Percentiles rank a stretch among this genome's conserved stretches.
Evolutionary conservation across 305 asterid species (phyloP).

Genomic region (Fraxinus floribunda): DNA sequence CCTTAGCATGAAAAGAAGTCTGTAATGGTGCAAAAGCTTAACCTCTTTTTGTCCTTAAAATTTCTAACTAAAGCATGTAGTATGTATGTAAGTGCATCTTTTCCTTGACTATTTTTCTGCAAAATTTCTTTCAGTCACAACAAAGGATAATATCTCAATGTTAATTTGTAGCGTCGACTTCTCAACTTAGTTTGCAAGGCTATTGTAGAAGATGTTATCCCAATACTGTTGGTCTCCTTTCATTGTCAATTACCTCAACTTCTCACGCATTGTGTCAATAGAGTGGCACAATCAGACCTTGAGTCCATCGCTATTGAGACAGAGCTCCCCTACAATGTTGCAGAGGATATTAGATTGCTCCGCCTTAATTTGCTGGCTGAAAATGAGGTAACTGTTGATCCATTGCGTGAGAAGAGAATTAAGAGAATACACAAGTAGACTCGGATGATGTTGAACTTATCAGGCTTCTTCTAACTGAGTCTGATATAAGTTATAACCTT

Average conservation of each 20-base stretch:
- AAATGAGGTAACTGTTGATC: conserved; percentile 31
- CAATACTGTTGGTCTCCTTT: conserved; percentile 49
- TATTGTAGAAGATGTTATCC: conserved; percentile 55
- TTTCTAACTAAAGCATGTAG: background rate
- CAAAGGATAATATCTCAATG: background rate
- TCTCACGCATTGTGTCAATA: conserved; percentile 41
- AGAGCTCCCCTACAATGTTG: conserved; percentile 46
- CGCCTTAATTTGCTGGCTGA: conserved; percentile 32
- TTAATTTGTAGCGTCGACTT: conserved; percentile 53
- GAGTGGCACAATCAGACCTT: conserved; percentile 55
- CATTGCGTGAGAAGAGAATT: conserved; percentile 51
- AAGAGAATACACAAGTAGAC: conserved; percentile 61
- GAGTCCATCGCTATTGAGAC: conserved; percentile 45
- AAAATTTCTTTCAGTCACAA: background rate
- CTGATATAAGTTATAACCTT: conserved; percentile 40
- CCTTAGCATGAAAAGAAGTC: background rate
- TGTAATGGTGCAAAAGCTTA: background rate
- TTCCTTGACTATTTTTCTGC: background rate
- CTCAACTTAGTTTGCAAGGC: conserved; percentile 56
- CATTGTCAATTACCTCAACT: conserved; percentile 53
- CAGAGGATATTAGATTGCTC: conserved; percentile 36
- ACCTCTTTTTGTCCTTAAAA: background rate
- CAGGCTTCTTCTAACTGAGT: conserved; percentile 54
- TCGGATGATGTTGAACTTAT: conserved; percentile 70
- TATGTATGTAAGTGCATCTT: background rate